phyloP scores from a whole-genome alignment of 768 basidiomycete genomes.

The Serendipita sp. region DNA sequence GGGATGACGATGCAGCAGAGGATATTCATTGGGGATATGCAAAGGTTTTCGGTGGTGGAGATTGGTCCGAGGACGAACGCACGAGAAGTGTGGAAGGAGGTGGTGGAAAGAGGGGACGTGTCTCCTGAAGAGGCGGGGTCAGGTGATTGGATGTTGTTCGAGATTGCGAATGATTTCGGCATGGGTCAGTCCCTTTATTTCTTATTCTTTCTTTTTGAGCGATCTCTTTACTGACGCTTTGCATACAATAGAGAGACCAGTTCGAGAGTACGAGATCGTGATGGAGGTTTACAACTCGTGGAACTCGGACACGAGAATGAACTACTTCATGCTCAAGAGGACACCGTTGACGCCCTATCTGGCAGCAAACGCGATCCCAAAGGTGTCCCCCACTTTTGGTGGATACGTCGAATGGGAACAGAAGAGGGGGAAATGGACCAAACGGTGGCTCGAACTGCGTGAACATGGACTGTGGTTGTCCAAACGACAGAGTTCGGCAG shows the following conservation, averaged over 20 bases:
- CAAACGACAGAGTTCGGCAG: slow-evolving; percentile 52
- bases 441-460: slow-evolving; percentile 73
- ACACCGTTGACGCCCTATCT: slow-evolving; percentile 47
- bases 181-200: slow-evolving; percentile 43
- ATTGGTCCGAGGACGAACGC: slow-evolving; percentile 51
- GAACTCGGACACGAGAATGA: slow-evolving; percentile 69
- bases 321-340: slow-evolving; percentile 62
- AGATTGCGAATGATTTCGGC: slow-evolving; percentile 79
- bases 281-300: slow-evolving; percentile 68
- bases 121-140: slow-evolving; percentile 32
- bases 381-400: slow-evolving; percentile 25
- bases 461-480: slow-evolving; percentile 77
- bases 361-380: slow-evolving; percentile 38
- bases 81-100: slow-evolving; percentile 48
- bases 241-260: slow-evolving; percentile 53
- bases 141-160: slow-evolving; percentile 72
- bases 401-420: slow-evolving; percentile 77
- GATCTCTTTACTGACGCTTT: slow-evolving; percentile 11
- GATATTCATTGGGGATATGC: slow-evolving; percentile 61
- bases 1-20: slow-evolving; percentile 38
- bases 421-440: slow-evolving; percentile 91
- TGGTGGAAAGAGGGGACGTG: slow-evolving; percentile 51
- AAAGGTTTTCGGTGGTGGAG: slow-evolving; percentile 59
- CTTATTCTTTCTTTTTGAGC: background rate
- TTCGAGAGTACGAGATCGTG: slow-evolving; percentile 75